Base-by-base conservation (phyloP, 345 rosid species). In the Durio zibethinus region DNA sequence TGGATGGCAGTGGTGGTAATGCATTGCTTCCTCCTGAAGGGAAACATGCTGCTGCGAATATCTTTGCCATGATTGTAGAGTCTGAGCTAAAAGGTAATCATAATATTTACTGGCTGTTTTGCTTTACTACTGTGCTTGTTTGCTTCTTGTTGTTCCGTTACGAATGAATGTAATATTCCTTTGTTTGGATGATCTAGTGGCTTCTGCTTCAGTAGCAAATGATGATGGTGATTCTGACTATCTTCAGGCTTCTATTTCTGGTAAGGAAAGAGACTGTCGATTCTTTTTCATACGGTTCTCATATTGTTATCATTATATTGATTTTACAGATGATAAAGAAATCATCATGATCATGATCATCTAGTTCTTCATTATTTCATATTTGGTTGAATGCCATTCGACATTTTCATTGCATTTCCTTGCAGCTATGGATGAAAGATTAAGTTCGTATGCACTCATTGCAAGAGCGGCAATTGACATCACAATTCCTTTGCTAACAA, bases 391-490 rank as follows among this genome's bases (percentile, higher is more conserved):
- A 75, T 62, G 29, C 18, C 11, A 20, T 42, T 75, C n/a, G 21
- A 62, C 29, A 31, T 45, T 25, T 6, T 48, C 10, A 33, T 47
- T 65, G 43, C 36, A 38, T 48, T 63, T 47, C 57, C 76, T 83
- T 85, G 80, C 92, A 96, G 99, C 94, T 48, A 96, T 96, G 99
- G 95, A 96, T 76, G 99, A 93, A 82, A 91, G 99, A 75, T 86
- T 96, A 81, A 89, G 88, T 78, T 93, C 98, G 59, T 96, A 96
- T 89, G 98, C 98, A 50, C 97, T 96, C 82, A 92, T 96, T 79
- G 99, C 93, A 54, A 90, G 99, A 89, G 97, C 94, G 66, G 87
- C 98, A 76, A 85, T 87, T 72, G 97, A 90, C 86, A 82, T 86
- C 73, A 89, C 99, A 82, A 82, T 93, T 84, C 98, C 97, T 59